Conservation (phyloP, 257 asterid genomes). For the Mitragyna speciosa region DNA sequence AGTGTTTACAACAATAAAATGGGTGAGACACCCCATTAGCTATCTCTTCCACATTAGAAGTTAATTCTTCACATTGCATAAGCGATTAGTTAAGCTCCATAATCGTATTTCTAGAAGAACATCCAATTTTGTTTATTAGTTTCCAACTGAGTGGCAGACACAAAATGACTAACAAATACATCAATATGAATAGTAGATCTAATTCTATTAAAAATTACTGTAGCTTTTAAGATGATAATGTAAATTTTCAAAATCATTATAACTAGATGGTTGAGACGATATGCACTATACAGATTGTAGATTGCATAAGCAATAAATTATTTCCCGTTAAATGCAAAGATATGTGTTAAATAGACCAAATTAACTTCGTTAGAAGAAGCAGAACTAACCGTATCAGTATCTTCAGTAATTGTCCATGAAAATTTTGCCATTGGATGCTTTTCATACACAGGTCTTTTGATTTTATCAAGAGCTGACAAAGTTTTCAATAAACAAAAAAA, state of each 20-base stretch:
- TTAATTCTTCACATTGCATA: neutral
- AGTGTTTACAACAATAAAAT: neutral
- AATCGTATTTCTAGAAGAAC: neutral
- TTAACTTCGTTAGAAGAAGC: neutral
- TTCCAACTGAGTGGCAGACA: neutral
- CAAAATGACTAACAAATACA: neutral
- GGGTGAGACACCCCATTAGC: neutral
- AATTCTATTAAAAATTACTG: neutral
- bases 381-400: conserved; percentile 76
- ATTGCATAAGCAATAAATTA: neutral
- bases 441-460: conserved; percentile 76
- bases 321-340: neutral
- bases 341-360: neutral
- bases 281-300: neutral
- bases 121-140: neutral
- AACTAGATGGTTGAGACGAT: neutral
- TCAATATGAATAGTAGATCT: neutral
- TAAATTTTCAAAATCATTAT: neutral
- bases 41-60: neutral
- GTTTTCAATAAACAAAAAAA: conserved; percentile 18
- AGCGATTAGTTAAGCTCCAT: neutral
- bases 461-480: conserved; percentile 76
- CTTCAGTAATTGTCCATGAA: conserved; percentile 92
- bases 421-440: conserved; percentile 98
- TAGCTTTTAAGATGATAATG: neutral